Evolutionary conservation across 2,329 filamentous ascomycete genomes (phyloP).

Genomic region (Penicillium sp.): DNA sequence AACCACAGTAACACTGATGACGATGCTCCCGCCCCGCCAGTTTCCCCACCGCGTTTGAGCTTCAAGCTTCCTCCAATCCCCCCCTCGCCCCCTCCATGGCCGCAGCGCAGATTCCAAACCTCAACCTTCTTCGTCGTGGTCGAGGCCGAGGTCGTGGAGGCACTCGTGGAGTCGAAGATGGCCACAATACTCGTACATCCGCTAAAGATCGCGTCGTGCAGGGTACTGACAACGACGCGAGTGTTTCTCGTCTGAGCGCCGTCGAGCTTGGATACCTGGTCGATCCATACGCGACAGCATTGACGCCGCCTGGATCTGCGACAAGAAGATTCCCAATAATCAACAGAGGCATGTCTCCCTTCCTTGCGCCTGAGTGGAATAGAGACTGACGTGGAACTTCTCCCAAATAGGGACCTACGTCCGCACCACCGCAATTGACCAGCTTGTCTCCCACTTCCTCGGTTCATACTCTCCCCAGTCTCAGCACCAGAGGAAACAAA

Average conservation of each 20-base stretch:
- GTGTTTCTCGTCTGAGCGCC: conserved; percentile 84
- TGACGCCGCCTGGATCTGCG: conserved; percentile 59
- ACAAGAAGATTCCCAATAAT: conserved; percentile 82
- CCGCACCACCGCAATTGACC: conserved; percentile 80
- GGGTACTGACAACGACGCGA: conserved; percentile 88
- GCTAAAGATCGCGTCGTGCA: conserved; percentile 76
- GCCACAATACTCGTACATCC: conserved; percentile 38
- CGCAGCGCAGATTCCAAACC: conserved; percentile 75
- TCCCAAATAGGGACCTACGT: conserved; percentile 77
- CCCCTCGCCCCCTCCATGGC: conserved; percentile 59
- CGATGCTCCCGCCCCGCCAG: conserved; percentile 12
- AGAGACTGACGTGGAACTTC: background rate
- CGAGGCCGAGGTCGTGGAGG: conserved; percentile 51
- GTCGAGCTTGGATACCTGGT: conserved; percentile 82
- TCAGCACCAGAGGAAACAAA: conserved; percentile 59
- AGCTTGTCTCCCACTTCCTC: conserved; percentile 74
- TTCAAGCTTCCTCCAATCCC: conserved; percentile 22
- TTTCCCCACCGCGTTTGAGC: conserved; percentile 26
- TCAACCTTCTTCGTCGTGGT: conserved; percentile 63
- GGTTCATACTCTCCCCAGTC: conserved; percentile 34
- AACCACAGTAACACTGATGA: background rate
- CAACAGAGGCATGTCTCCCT: conserved; percentile 70
- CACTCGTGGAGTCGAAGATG: conserved; percentile 21
- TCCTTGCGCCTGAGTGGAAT: conserved; percentile 10
- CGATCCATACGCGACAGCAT: conserved; percentile 75